phyloP scores from a whole-genome alignment of 257 asterid species.

The Rauvolfia tetraphylla region DNA sequence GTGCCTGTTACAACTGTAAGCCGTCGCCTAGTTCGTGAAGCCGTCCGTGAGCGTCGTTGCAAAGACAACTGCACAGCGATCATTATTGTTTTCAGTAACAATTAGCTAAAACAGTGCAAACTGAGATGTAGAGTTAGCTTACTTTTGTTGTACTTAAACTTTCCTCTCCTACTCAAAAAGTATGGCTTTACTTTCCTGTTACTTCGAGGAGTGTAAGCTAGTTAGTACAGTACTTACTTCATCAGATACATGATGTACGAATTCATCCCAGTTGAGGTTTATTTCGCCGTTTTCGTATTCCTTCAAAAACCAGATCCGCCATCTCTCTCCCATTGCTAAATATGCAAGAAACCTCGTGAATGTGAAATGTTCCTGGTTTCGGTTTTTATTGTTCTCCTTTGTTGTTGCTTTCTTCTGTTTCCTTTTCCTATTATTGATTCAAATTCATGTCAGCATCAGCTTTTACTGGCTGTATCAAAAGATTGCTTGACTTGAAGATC shows the following conservation, averaged over 20 bases:
- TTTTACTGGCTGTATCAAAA: too few species aligned
- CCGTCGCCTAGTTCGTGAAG: conserved; percentile 78
- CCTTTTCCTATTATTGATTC: too few species aligned
- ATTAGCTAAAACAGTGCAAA: conserved; percentile 6
- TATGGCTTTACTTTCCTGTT: not conserved
- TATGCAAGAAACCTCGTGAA: not conserved
- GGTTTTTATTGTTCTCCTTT: not conserved
- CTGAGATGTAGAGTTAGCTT: not conserved
- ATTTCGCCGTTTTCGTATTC: too few species aligned
- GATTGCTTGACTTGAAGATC: too few species aligned
- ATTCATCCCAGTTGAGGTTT: not conserved
- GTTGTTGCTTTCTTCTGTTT: too few species aligned
- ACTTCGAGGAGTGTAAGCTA: not conserved
- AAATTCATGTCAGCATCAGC: too few species aligned
- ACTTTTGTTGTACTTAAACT: not conserved
- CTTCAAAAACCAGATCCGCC: not conserved
- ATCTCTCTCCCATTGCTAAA: not conserved
- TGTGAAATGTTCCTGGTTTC: not conserved
- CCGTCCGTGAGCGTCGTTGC: conserved; percentile 82
- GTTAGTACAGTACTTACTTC: not conserved
- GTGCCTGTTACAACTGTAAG: conserved; percentile 57
- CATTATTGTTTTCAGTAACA: conserved; percentile 49
- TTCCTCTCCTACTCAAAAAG: not conserved
- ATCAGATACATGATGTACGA: not conserved
- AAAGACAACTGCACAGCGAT: conserved; percentile 91